Evolutionary conservation across 192 early-diverging fungal genomes (phyloP).

Genomic region (Entophlyctis helioformis): DNA sequence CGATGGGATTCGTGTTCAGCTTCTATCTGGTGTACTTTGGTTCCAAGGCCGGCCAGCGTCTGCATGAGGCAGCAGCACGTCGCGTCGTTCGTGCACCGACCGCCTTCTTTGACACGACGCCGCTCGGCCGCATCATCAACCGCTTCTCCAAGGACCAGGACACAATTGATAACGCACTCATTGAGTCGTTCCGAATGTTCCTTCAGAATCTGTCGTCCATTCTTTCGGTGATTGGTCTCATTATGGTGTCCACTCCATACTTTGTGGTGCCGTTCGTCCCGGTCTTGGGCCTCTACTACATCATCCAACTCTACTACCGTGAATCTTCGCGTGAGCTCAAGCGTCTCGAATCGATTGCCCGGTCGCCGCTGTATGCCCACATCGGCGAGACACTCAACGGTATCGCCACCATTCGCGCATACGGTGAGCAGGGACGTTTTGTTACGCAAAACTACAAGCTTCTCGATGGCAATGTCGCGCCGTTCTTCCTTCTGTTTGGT

Average conservation of each 20-base stretch:
- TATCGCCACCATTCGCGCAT: slow-evolving; percentile 66
- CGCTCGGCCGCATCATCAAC: no score
- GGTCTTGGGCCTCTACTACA: slow-evolving; percentile 61
- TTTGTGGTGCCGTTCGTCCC: slow-evolving; percentile 24
- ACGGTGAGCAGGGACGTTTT: slow-evolving; percentile 2
- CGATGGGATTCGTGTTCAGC: no score
- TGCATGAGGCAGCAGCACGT: slow-evolving; percentile 58
- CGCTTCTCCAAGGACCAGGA: slow-evolving; percentile 49
- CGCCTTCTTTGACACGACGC: slow-evolving; percentile 66
- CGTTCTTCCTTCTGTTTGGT: slow-evolving; percentile 6
- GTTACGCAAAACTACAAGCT: slow-evolving; percentile 1
- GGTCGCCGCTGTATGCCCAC: slow-evolving; percentile 14
- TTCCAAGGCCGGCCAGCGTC: slow-evolving; percentile 38
- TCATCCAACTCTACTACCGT: slow-evolving; percentile 35
- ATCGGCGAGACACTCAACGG: slow-evolving; percentile 28
- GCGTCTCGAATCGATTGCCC: slow-evolving; percentile 19
- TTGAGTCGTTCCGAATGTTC: slow-evolving; percentile 42
- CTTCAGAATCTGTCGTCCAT: slow-evolving; percentile 28
- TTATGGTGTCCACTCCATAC: slow-evolving; percentile 38
- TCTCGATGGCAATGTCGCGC: slow-evolving; percentile 7
- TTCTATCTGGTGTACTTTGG: slow-evolving; percentile 49
- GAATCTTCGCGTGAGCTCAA: slow-evolving; percentile 25
- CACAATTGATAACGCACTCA: slow-evolving; percentile 49
- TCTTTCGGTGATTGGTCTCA: slow-evolving; percentile 45
- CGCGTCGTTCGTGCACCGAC: slow-evolving; percentile 62